Percentiles rank a stretch among this genome's conserved stretches.
Evolutionary conservation across 805 yeast species (phyloP).

Genomic region (Myxozyma udenii): DNA sequence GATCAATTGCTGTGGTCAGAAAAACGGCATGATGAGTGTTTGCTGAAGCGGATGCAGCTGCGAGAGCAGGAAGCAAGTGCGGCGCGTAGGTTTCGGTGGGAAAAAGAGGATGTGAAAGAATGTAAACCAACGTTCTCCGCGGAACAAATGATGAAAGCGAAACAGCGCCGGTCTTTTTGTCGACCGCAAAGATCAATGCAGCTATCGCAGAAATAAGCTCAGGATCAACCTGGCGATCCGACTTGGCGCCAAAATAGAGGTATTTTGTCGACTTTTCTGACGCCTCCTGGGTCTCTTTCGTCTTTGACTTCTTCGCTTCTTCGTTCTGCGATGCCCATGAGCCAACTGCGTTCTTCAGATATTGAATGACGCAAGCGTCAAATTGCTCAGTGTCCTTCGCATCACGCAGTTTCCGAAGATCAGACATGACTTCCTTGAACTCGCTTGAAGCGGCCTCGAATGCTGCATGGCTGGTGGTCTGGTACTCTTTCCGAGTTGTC

Average conservation of each 20-base stretch:
- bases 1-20: neutral
- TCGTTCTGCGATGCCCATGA: neutral
- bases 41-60: no score
- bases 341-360: conserved; percentile 6
- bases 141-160: conserved; percentile 42
- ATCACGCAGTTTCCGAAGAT: neutral
- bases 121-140: conserved; percentile 60
- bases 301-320: neutral
- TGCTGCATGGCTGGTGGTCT: neutral
- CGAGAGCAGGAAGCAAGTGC: conserved; percentile 53
- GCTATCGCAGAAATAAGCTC: conserved; percentile 31
- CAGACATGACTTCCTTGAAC: conserved; percentile 1
- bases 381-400: conserved; percentile 3
- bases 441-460: neutral
- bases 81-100: conserved; percentile 54
- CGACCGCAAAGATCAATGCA: conserved; percentile 34
- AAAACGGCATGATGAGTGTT: neutral
- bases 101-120: conserved; percentile 83
- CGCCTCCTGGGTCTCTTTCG: neutral
- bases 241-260: conserved; percentile 5
- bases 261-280: neutral
- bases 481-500: conserved; percentile 4
- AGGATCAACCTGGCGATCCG: conserved; percentile 29
- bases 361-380: conserved; percentile 1
- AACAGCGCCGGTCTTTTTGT: conserved; percentile 25